A percentile compares a stretch with the other conserved stretches of the same genome.
These are phyloP conservation scores for Paramecium biaurelia DNA, from an alignment of 73 alveolate species.

Conservation along the genomic window DNA sequence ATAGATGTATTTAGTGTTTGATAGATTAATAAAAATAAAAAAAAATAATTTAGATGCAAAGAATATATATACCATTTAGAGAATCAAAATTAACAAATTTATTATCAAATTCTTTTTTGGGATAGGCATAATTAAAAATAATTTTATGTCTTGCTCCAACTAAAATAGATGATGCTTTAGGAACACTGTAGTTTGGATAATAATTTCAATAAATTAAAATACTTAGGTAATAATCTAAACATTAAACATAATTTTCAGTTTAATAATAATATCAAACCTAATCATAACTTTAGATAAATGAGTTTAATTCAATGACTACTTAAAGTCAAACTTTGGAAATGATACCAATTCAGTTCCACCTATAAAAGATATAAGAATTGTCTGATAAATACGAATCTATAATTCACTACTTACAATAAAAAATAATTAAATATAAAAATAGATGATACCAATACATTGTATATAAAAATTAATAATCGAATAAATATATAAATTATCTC, in stretches of 20 bases:
- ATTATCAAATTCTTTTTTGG: not conserved
- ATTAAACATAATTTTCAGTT: not conserved
- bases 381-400: conserved; percentile 20
- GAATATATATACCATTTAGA: conserved; percentile 16
- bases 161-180: not conserved
- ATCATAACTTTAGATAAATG: not conserved
- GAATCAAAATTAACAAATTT: conserved; percentile 30
- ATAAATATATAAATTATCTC: not conserved
- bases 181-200: conserved; percentile 30
- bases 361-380: not conserved
- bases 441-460: not conserved
- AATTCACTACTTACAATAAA: conserved; percentile 13
- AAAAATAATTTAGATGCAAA: not conserved
- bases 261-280: not conserved
- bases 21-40: not conserved
- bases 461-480: not conserved
- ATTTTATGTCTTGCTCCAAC: not conserved
- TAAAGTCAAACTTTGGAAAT: not conserved
- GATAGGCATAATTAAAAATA: not conserved
- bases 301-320: not conserved
- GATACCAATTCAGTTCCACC: not conserved
- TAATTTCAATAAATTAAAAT: not conserved
- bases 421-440: conserved; percentile 5
- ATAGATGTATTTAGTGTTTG: not conserved
- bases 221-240: not conserved